Evolutionary conservation across 441 rosid genomes (phyloP).

Genomic region (Heliophila coronopifolia): DNA sequence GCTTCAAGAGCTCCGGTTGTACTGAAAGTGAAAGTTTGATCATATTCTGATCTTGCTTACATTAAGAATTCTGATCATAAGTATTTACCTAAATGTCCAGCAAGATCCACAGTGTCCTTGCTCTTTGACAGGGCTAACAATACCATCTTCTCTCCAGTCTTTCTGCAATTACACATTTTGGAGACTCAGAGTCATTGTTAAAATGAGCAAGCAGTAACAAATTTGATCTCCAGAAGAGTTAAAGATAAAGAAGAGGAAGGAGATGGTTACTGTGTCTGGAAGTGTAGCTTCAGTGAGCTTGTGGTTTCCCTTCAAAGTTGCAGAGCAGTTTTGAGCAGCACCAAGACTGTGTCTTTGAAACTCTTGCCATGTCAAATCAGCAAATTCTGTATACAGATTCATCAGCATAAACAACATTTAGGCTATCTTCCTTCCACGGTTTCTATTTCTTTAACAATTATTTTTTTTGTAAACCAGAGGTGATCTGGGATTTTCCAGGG

Average conservation of each 20-base stretch:
- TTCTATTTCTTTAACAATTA: no score
- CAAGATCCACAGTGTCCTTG: constrained; percentile 92
- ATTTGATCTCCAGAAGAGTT: not conserved
- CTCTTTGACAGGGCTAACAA: constrained; percentile 79
- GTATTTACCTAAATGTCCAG: constrained; percentile 81
- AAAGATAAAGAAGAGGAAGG: not conserved
- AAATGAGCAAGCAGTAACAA: not conserved
- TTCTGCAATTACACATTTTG: constrained; percentile 33
- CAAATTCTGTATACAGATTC: constrained; percentile 40
- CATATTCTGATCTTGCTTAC: not conserved
- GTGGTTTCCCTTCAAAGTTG: constrained; percentile 68
- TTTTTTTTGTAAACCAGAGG: no score
- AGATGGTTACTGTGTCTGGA: constrained; percentile 43
- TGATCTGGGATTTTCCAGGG: no score
- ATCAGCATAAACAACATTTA: not conserved
- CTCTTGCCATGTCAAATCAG: constrained; percentile 85
- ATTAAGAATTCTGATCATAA: not conserved
- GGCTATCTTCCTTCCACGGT: no score
- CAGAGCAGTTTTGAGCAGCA: constrained; percentile 89
- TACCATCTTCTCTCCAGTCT: constrained; percentile 86
- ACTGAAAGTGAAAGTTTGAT: constrained; percentile 33
- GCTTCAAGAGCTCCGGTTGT: constrained; percentile 94
- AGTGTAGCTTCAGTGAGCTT: constrained; percentile 44
- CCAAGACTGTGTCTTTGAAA: constrained; percentile 66
- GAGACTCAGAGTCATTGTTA: not conserved